phyloP scores from a whole-genome alignment of 1,139 yeast species.

The Magnusiomyces tetraspermus region DNA sequence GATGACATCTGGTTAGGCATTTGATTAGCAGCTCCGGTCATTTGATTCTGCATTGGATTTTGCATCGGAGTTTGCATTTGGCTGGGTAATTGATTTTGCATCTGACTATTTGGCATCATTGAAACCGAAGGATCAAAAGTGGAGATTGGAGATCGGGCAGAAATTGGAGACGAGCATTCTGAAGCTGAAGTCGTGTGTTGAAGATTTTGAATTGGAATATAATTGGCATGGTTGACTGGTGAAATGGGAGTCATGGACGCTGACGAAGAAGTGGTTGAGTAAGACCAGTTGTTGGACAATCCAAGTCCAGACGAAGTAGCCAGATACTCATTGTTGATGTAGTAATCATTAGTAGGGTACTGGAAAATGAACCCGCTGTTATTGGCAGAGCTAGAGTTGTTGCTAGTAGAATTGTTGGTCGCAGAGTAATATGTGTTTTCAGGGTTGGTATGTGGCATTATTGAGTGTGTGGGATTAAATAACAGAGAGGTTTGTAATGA shows the following conservation, averaged over 20 bases:
- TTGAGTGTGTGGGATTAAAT: background rate
- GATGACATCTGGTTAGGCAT: background rate
- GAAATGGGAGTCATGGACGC: slow-evolving; percentile 4
- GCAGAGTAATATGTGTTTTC: background rate
- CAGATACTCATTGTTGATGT: slow-evolving; percentile 5
- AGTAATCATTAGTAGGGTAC: background rate
- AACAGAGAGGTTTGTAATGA: background rate
- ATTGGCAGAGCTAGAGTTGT: background rate
- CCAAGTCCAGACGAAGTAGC: background rate
- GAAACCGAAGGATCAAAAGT: background rate
- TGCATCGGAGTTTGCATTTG: too few relatives aligned
- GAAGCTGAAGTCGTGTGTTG: background rate
- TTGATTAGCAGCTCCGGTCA: background rate
- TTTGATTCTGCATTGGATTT: too few relatives aligned
- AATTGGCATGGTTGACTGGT: background rate
- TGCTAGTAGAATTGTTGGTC: background rate
- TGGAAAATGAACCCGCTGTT: background rate
- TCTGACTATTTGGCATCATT: too few relatives aligned
- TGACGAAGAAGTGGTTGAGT: background rate
- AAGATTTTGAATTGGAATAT: background rate
- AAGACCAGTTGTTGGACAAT: background rate
- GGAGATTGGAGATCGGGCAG: background rate
- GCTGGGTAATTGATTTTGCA: too few relatives aligned
- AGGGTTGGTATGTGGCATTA: background rate
- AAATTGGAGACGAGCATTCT: background rate